phyloP scores from a whole-genome alignment of 1,284 basidiomycete genomes.

The Irpex sp. region DNA sequence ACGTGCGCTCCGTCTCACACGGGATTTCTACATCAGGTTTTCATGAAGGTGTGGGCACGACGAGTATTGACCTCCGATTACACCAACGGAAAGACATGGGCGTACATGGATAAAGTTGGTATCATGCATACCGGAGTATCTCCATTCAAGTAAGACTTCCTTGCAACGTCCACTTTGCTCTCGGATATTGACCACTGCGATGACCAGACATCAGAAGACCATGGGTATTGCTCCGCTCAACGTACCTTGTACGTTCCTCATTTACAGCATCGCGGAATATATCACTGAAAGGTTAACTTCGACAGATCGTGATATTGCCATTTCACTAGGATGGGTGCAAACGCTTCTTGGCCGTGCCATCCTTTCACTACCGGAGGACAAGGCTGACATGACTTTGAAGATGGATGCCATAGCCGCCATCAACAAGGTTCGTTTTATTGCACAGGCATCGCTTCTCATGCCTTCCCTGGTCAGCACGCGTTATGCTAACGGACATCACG shows the following conservation, averaged over 20 bases:
- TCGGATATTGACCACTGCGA: conserved; percentile 23
- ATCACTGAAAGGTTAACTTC: neutral
- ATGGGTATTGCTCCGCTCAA: conserved; percentile 31
- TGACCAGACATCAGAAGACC: conserved; percentile 22
- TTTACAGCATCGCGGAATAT: neutral
- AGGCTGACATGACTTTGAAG: conserved; percentile 29
- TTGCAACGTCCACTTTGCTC: neutral
- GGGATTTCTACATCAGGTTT: conserved; percentile 22
- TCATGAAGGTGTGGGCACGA: conserved; percentile 35
- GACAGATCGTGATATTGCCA: conserved; percentile 32
- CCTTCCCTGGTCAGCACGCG: neutral
- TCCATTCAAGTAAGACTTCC: conserved; percentile 31
- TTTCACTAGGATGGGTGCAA: conserved; percentile 31
- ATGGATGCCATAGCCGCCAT: conserved; percentile 38
- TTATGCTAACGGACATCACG: neutral
- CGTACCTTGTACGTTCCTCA: conserved; percentile 28
- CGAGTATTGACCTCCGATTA: conserved; percentile 41
- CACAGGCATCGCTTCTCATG: neutral
- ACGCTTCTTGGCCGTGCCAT: conserved; percentile 30
- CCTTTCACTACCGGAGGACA: conserved; percentile 24
- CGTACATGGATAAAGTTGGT: conserved; percentile 47
- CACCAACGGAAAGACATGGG: conserved; percentile 38
- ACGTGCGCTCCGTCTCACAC: conserved; percentile 2
- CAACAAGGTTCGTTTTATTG: conserved; percentile 34
- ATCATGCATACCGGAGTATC: conserved; percentile 47